These are phyloP conservation scores for Pythium phragmitis DNA, from an alignment of 352 stramenopile species.

Conservation along the genomic window DNA sequence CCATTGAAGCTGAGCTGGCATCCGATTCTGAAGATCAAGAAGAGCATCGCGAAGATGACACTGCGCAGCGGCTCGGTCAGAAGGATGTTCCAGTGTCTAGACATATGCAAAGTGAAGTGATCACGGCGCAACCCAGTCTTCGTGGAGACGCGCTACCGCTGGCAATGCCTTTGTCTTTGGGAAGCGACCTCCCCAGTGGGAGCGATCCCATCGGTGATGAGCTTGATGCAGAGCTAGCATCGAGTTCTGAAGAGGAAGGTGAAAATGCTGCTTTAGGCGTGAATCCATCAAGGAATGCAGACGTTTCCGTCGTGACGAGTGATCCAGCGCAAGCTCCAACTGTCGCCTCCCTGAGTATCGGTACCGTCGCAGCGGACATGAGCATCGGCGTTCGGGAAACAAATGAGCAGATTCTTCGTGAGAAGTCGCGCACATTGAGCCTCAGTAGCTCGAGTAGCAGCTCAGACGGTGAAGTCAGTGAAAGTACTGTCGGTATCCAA, in stretches of 20 bases:
- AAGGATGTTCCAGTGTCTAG: neutral
- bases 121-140: too few relatives aligned
- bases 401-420: neutral
- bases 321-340: neutral
- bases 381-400: neutral
- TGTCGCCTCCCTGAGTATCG: neutral
- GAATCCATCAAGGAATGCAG: too few relatives aligned
- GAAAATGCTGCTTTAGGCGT: neutral
- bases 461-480: neutral
- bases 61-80: neutral
- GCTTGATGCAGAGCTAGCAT: conserved; percentile 29
- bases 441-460: conserved; percentile 15
- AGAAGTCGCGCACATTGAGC: conserved; percentile 9
- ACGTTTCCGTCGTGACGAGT: neutral
- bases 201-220: neutral
- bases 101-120: too few relatives aligned
- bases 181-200: too few relatives aligned
- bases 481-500: neutral
- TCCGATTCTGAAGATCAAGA: conserved; percentile 22
- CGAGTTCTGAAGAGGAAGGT: conserved; percentile 7
- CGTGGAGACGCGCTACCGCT: neutral
- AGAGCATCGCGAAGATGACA: neutral
- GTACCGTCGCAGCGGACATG: too few relatives aligned
- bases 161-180: neutral
- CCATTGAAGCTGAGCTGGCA: conserved; percentile 41